phyloP scores from a whole-genome alignment of 768 basidiomycete species.

The Gymnopilus dilepis region DNA sequence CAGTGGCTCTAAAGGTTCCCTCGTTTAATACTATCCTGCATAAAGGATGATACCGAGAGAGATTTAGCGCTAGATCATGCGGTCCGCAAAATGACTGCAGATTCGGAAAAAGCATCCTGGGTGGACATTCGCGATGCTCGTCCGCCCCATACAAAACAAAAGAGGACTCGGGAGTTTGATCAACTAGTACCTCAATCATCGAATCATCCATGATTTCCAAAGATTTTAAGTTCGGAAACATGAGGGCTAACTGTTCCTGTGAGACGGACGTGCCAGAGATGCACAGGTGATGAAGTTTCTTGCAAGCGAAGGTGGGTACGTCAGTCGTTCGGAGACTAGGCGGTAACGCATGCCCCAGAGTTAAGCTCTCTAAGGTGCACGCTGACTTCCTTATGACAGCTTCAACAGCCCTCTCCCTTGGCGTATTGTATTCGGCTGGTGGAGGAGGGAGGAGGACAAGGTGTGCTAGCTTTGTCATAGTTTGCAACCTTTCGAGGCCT shows the following conservation, averaged over 20 bases:
- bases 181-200: no score
- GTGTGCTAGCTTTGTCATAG: not conserved
- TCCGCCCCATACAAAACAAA: no score
- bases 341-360: not conserved
- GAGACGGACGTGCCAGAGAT: not conserved
- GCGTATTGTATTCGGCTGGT: not conserved
- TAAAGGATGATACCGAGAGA: not conserved
- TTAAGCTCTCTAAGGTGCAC: not conserved
- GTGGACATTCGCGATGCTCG: not conserved
- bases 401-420: not conserved
- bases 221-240: not conserved
- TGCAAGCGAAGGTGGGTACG: not conserved
- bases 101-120: not conserved
- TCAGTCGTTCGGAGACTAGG: not conserved
- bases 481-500: not conserved
- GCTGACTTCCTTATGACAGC: not conserved
- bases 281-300: not conserved
- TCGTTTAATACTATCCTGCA: not conserved
- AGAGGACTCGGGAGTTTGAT: no score
- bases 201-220: not conserved
- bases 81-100: not conserved
- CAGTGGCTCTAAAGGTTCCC: no score
- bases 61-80: not conserved
- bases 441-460: not conserved
- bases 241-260: not conserved